Evolutionary conservation across 768 basidiomycete species (phyloP), one percentile per base, ranked within the genome.

Genomic region (Trametes elegans): DNA sequence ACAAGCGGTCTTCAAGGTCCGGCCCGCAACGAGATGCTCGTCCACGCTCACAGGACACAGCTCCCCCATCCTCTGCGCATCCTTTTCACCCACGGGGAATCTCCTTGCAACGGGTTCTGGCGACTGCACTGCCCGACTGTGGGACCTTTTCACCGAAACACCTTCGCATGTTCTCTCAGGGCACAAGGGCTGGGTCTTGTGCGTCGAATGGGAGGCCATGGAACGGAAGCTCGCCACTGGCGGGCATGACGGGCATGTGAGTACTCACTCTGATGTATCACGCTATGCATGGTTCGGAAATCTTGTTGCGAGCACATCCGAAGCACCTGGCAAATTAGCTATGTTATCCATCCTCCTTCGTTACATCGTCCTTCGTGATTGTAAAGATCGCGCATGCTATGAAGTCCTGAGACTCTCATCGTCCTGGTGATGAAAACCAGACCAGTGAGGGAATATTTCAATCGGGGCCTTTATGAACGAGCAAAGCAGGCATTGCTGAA

Each of bases 161-260:
- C 96, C 97, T 1, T 91, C 90, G 35, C 88, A 91, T 66, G 87
- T 85, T 13, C 78, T 98, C 16, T 72, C 80, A 0, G 97, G 97
- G 0, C 97, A 99, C 66, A 84, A 85, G 61, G 95, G 94, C 0
- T 98, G 95, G 96, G 93, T 99, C 1, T 78, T 98, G 2, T 98
- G 93, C 62, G 90, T 94, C 5, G 97, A 98, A 66, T 99, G 96
- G 95, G 94, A 98, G 64, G 90, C 90, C 0, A 80, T 90, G 77
- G 95, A 98, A 66, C 76, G 93, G 39, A 87, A 85, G 63, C 73
- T 98, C 13, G 96, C 95, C 0, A 93, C 91, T 3, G 97, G 97
- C 1, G 94, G 94, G 0, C 88, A 98, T 66, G 95, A 99, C 69
- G 90, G 92, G 16, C 89, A 93, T 64, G 91, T 93, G 58, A 65